Conservation (phyloP, 2,329 filamentous ascomycete species). For the Fusarium citri region DNA sequence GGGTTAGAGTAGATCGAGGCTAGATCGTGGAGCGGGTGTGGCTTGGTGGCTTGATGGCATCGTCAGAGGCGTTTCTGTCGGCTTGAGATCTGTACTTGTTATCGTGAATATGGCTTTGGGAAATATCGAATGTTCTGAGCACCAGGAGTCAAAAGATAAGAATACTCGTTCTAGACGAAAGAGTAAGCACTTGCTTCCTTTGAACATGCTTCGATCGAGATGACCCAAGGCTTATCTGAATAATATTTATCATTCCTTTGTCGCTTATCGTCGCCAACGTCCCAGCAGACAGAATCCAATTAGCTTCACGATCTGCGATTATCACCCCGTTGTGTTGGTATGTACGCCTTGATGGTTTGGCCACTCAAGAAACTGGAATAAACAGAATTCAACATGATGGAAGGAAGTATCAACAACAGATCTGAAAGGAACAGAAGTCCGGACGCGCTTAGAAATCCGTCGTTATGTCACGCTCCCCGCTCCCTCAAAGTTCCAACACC, state of each 20-base stretch:
- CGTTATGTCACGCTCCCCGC: background rate
- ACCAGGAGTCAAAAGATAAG: background rate
- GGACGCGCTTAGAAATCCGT: background rate
- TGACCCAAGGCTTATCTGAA: background rate
- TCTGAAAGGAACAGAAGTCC: background rate
- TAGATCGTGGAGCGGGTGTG: too few species aligned
- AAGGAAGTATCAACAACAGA: background rate
- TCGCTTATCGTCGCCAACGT: background rate
- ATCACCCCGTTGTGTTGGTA: too few species aligned
- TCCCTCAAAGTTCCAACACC: background rate
- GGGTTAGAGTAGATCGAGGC: background rate
- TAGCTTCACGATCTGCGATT: too few species aligned
- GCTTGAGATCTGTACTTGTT: background rate
- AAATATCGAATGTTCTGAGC: background rate
- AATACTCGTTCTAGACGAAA: accelerated
- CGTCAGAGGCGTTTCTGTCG: background rate
- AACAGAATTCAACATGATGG: background rate
- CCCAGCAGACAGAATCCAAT: background rate
- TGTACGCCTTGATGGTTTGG: too few species aligned
- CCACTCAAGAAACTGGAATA: too few species aligned
- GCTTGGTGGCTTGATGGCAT: background rate
- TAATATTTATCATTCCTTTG: background rate
- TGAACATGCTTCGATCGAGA: background rate
- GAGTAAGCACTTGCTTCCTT: background rate
- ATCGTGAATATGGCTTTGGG: background rate